Conservation (phyloP, 805 yeast genomes). For the Hanseniaspora lindneri region DNA sequence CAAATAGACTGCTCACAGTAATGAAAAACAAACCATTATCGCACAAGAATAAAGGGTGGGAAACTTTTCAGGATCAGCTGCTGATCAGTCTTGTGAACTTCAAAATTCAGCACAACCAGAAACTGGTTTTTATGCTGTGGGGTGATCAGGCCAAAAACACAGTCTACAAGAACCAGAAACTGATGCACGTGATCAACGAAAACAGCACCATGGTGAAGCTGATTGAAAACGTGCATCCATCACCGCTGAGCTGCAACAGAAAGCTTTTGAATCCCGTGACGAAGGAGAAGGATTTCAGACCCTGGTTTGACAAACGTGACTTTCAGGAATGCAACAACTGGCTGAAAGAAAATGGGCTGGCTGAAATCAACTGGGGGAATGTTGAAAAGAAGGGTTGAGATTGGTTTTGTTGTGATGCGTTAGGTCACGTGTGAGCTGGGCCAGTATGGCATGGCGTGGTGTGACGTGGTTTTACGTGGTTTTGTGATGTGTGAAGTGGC, state of each 20-base stretch:
- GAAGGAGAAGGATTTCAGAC: slow-evolving; percentile 25
- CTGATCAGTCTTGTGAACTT: slow-evolving; percentile 41
- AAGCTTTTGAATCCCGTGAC: slow-evolving; percentile 25
- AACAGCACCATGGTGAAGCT: slow-evolving; percentile 34
- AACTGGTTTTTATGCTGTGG: slow-evolving; percentile 75
- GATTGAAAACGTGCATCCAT: slow-evolving; percentile 77
- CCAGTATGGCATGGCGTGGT: too few species aligned
- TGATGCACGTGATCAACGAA: neutral
- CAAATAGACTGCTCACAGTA: slow-evolving; percentile 83
- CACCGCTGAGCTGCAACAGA: slow-evolving; percentile 81
- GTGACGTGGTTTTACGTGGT: too few species aligned
- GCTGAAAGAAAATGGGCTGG: slow-evolving; percentile 36
- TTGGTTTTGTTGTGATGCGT: neutral
- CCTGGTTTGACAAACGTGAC: slow-evolving; percentile 63
- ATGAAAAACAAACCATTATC: slow-evolving; percentile 89
- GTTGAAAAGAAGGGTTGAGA: slow-evolving; percentile 14
- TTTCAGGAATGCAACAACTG: slow-evolving; percentile 69
- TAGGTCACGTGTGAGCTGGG: neutral
- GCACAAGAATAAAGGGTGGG: slow-evolving; percentile 89
- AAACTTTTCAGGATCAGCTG: slow-evolving; percentile 65
- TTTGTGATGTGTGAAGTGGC: too few species aligned
- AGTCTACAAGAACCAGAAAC: slow-evolving; percentile 23
- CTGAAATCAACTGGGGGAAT: slow-evolving; percentile 56
- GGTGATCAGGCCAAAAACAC: slow-evolving; percentile 63
- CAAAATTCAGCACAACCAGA: slow-evolving; percentile 31